A percentile compares a stretch with the other conserved stretches of the same genome.
phyloP scores from a whole-genome alignment of 108 stramenopile genomes.

The Hondaea fermentalgiana region DNA sequence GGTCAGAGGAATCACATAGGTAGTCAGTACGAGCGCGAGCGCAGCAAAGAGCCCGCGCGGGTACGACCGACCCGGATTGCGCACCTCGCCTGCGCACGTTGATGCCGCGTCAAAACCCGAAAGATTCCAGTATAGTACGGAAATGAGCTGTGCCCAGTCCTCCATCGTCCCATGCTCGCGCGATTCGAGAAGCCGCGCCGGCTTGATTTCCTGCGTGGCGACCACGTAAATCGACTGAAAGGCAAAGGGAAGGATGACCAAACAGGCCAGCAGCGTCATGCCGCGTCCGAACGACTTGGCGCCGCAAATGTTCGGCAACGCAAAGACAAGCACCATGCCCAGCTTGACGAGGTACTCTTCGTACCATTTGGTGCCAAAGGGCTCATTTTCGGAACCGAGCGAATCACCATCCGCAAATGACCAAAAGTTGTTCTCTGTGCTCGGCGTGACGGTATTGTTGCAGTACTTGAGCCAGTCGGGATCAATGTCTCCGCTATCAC shows the following conservation, averaged over 20 bases:
- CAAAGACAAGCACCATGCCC: neutral
- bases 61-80: neutral
- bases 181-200: neutral
- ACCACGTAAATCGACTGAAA: neutral
- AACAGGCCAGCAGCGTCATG: neutral
- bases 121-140: neutral
- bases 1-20: neutral
- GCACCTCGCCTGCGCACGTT: slow-evolving; percentile 8
- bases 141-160: neutral
- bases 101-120: slow-evolving; percentile 1
- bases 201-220: neutral
- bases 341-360: neutral
- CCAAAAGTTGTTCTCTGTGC: neutral
- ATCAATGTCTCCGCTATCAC: neutral
- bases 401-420: neutral
- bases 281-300: neutral
- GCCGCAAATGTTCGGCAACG: neutral
- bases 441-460: neutral
- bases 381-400: neutral
- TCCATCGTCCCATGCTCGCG: neutral
- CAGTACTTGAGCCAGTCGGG: neutral
- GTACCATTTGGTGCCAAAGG: neutral
- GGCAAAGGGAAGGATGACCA: neutral
- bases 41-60: neutral
- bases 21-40: neutral